Evolutionary conservation across 2,329 filamentous ascomycete genomes (phyloP).

Genomic region (Neocatenulostroma microsporum): DNA sequence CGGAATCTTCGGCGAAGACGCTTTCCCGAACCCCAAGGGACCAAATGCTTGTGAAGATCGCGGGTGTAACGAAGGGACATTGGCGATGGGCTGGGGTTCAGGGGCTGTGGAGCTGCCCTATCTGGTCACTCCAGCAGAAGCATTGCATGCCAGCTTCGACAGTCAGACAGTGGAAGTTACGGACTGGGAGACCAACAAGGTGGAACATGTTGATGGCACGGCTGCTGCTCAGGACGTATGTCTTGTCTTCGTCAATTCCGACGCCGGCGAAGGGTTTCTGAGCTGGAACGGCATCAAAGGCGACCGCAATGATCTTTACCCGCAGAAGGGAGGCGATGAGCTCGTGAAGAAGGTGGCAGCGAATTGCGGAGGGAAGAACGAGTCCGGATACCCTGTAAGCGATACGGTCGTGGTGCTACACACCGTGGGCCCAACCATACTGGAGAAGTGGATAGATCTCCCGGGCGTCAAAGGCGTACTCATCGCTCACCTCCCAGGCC

Average conservation of each 20-base stretch:
- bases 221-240: conserved; percentile 55
- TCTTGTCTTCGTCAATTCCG: conserved; percentile 77
- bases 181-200: conserved; percentile 44
- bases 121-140: conserved; percentile 66
- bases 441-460: conserved; percentile 73
- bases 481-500: conserved; percentile 73
- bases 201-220: conserved; percentile 15
- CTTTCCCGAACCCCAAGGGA: conserved; percentile 56
- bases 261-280: conserved; percentile 72
- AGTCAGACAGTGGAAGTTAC: conserved; percentile 53
- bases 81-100: conserved; percentile 84
- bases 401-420: conserved; percentile 79
- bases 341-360: conserved; percentile 64
- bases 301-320: conserved; percentile 66
- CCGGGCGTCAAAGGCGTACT: conserved; percentile 71
- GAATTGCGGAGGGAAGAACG: conserved; percentile 53
- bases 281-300: conserved; percentile 59
- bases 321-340: conserved; percentile 71
- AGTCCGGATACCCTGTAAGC: conserved; percentile 32
- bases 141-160: conserved; percentile 55
- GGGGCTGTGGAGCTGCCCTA: conserved; percentile 82
- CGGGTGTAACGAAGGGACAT: conserved; percentile 77
- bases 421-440: conserved; percentile 70
- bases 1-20: conserved; percentile 70
- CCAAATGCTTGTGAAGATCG: conserved; percentile 72